Base-by-base conservation (phyloP, 2,329 filamentous ascomycete species). In the Cercospora sp. region DNA sequence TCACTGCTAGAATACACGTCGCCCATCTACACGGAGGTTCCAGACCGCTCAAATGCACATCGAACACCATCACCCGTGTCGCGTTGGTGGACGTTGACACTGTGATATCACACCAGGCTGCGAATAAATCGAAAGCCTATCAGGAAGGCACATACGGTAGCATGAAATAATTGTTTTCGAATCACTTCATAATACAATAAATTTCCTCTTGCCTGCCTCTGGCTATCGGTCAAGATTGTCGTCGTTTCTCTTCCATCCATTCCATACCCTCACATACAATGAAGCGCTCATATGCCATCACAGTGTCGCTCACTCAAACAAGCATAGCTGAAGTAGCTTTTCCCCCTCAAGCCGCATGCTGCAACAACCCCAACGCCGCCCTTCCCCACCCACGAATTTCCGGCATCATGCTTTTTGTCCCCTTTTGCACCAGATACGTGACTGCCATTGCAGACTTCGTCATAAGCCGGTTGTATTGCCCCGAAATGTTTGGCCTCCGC, bases 121-220 rank as follows among this genome's bases (percentile, higher is more conserved):
- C n/a, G n/a, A n/a, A n/a, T n/a, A n/a, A n/a, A n/a, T 39, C 6
- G 36, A 8, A 39, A 39, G 36, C 36, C 7, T n/a, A 39, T 39
- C 16, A 39, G 13, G 36, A 16, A n/a, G 36, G 6, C 36, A 3
- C 5, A n/a, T n/a, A 7, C 30, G 3, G 16, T 10, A 36, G 31
- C 55, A 33, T 59, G 55, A 33, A 59, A 59, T 33, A 36, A 36
- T 33, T 36, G 18, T 59, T 6, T 16, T 31, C 55, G 23, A 53
- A 53, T 59, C 55, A 36, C 55, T 36, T 59, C 55, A 30, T 45
- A 18, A 64, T 58, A 64, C 51, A 64, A 64, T 59, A 36, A 58
- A 64, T 64, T 64, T 59, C 48, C 28, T 64, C 62, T 64, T 64
- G 62, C 62, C 62, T 64, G 62, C 62, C 61, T 57, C 48, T 64